phyloP scores from a whole-genome alignment of 768 basidiomycete genomes.

The Psilocybe azurescens region DNA sequence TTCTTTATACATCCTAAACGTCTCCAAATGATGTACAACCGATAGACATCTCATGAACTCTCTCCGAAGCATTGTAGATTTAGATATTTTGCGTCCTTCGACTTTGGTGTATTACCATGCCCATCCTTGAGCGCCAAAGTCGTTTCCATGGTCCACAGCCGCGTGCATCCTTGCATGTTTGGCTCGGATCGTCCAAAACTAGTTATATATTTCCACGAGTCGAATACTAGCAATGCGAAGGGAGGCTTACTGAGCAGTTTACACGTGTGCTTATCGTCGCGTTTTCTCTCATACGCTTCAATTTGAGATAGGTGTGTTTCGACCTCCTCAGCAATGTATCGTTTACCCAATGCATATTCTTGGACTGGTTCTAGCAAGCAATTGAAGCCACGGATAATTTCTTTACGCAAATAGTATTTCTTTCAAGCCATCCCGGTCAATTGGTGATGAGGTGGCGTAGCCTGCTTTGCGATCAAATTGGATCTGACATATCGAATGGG shows the following conservation, averaged over 20 bases:
- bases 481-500: constrained; percentile 9
- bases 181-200: neutral
- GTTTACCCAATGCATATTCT: neutral
- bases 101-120: neutral
- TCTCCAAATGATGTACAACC: constrained; percentile 11
- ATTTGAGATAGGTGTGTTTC: neutral
- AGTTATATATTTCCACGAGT: constrained; percentile 8
- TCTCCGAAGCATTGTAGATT: neutral
- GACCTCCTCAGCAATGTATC: neutral
- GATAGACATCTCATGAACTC: neutral
- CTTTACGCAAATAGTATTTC: neutral
- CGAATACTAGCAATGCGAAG: neutral
- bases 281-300: neutral
- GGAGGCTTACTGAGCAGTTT: constrained; percentile 3
- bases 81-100: neutral
- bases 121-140: constrained; percentile 2
- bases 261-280: constrained; percentile 10
- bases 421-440: neutral
- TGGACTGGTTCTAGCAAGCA: neutral
- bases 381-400: neutral
- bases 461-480: neutral
- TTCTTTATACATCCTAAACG: neutral
- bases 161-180: neutral
- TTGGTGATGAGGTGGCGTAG: constrained; percentile 6
- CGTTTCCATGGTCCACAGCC: neutral